Conservation (phyloP, 306 rosid species). For the Rubus idaeus region DNA sequence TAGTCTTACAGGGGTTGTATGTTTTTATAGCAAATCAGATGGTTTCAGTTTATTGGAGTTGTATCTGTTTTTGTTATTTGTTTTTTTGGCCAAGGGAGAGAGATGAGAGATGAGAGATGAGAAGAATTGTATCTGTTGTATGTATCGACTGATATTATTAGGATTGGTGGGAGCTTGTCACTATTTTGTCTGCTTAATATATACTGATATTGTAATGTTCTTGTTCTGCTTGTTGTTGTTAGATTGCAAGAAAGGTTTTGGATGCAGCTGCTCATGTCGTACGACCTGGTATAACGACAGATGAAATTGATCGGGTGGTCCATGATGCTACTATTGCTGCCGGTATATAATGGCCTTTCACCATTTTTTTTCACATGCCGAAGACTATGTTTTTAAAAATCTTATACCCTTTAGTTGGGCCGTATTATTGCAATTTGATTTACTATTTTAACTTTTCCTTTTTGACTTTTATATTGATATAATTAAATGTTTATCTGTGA, state of each 20-base stretch:
- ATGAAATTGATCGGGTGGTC: slow-evolving; percentile 90
- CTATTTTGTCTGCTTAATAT: not conserved
- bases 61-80: too few species aligned
- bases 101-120: too few species aligned
- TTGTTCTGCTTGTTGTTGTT: not conserved
- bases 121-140: too few species aligned
- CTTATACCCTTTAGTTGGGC: not conserved
- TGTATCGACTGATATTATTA: not conserved
- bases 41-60: not conserved
- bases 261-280: slow-evolving; percentile 89
- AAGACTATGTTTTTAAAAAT: not conserved
- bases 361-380: slow-evolving; percentile 3
- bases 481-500: not conserved
- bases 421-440: not conserved
- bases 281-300: slow-evolving; percentile 89
- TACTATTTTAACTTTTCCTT: not conserved
- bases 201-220: not conserved
- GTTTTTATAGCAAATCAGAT: not conserved
- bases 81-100: too few species aligned
- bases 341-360: slow-evolving; percentile 46
- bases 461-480: not conserved
- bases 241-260: slow-evolving; percentile 89
- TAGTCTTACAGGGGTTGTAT: not conserved
- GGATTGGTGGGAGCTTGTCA: not conserved
- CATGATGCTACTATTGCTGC: slow-evolving; percentile 91